These are phyloP conservation scores for Saccharomycopsis vini DNA, from an alignment of 805 yeast species.

Conservation along the genomic window DNA sequence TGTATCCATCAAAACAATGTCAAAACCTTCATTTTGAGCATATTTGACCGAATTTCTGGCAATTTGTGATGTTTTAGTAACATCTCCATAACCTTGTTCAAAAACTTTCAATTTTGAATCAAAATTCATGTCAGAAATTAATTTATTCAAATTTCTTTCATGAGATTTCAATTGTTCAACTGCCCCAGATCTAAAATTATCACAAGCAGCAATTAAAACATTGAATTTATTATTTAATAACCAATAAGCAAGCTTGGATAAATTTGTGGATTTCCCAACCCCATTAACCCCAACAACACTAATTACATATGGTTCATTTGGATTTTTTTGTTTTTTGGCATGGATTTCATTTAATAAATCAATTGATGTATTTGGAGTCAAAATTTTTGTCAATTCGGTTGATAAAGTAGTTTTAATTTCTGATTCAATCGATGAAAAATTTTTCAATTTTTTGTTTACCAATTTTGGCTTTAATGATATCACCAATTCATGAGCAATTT, in stretches of 20 bases:
- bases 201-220: conserved; percentile 92
- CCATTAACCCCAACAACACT: conserved; percentile 98
- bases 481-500: conserved; percentile 68
- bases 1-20: conserved; percentile 87
- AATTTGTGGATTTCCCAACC: conserved; percentile 92
- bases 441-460: conserved; percentile 62
- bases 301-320: conserved; percentile 73
- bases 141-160: conserved; percentile 68
- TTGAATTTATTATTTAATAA: conserved; percentile 77
- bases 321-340: conserved; percentile 25
- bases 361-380: conserved; percentile 87
- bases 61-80: conserved; percentile 85
- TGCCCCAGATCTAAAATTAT: conserved; percentile 96
- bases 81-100: conserved; percentile 95
- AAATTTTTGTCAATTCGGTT: conserved; percentile 58
- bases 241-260: conserved; percentile 95
- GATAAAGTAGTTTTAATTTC: conserved; percentile 61
- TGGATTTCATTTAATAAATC: conserved; percentile 80
- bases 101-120: conserved; percentile 51
- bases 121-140: conserved; percentile 43
- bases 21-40: conserved; percentile 63
- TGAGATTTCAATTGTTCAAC: conserved; percentile 96
- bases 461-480: conserved; percentile 61
- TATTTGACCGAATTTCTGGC: conserved; percentile 84
- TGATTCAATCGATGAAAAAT: conserved; percentile 62